Base-by-base conservation (phyloP, 305 asterid species). In the Rubia tinctorum region DNA sequence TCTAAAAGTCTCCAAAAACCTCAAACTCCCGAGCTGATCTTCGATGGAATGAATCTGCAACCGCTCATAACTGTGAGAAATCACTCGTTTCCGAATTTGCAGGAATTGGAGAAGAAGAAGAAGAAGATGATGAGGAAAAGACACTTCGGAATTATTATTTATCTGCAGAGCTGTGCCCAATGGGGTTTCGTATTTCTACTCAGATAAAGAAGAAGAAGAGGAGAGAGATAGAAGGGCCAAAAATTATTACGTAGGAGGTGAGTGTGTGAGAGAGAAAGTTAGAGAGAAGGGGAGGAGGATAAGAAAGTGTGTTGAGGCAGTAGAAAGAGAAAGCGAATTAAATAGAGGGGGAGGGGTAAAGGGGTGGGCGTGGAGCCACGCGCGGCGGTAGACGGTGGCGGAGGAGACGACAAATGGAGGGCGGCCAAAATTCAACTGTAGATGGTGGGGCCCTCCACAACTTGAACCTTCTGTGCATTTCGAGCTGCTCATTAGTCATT, bases 331-430 rank as follows among this genome's bases (percentile, higher is more conserved):
- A 58, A 58, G 34, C 27, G 34, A 58, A 22, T 58, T 58, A 58
- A 58, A 58, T 58, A 58, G 64, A 58, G 34, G 34, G 34, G 61
- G 15, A 15, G 60, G 15, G 60, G 15, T 20, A 53, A 34, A 23
- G 18, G 17, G 68, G 51, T 58, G 51, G 60, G 81, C 80, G 76
- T 51, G 80, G 69, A 72, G 86, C 66, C 83, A 82, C 80, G 79
- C 83, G 83, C 76, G 83, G 80, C 71, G 81, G 66, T 75, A 79
- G 89, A 83, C 75, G 84, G 70, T 67, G 70, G 73, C 73, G 68
- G 77, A 44, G 64, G 89, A 85, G 85, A 84, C 89, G 97, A 92
- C 94, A 92, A 89, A 86, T 27, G 44, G 55, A 53, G 84, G 86
- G 83, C 88, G 92, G 90, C 91, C 84, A 76, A 81, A 78, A 80